Evolutionary conservation across 768 basidiomycete genomes (phyloP).

Genomic region (Pleurotus pulmonarius): DNA sequence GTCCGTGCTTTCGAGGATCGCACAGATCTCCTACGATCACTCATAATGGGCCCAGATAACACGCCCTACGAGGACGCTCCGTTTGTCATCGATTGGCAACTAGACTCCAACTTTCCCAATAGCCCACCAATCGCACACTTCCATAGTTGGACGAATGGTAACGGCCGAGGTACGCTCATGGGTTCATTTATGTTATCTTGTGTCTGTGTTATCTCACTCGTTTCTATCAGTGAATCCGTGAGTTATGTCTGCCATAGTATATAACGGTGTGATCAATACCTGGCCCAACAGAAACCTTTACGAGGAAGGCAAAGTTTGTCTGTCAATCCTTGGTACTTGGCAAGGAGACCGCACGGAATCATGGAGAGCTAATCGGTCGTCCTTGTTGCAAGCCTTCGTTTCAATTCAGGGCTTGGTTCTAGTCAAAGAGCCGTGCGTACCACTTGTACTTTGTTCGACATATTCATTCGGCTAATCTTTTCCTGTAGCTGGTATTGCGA

Average conservation of each 20-base stretch:
- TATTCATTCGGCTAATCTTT: neutral
- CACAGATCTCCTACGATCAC: slow-evolving; percentile 76
- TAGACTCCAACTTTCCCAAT: slow-evolving; percentile 81
- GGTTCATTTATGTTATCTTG: slow-evolving; percentile 6
- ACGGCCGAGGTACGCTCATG: slow-evolving; percentile 65
- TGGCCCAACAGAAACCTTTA: slow-evolving; percentile 67
- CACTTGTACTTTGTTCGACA: neutral
- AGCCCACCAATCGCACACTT: slow-evolving; percentile 87
- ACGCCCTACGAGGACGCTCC: slow-evolving; percentile 96
- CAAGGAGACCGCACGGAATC: slow-evolving; percentile 83
- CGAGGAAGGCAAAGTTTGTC: slow-evolving; percentile 92
- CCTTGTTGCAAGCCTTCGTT: slow-evolving; percentile 86
- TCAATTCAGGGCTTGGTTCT: slow-evolving; percentile 93
- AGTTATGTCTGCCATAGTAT: slow-evolving; percentile 23
- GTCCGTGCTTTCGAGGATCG: slow-evolving; percentile 91
- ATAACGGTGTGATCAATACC: neutral
- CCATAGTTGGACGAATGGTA: slow-evolving; percentile 91
- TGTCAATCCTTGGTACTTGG: slow-evolving; percentile 92
- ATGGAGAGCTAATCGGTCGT: slow-evolving; percentile 83
- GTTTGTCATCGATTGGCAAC: slow-evolving; percentile 92
- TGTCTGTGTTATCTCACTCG: slow-evolving; percentile 8
- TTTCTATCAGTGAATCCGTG: slow-evolving; percentile 66
- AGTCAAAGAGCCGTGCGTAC: slow-evolving; percentile 83
- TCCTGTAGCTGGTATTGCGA: slow-evolving; percentile 78
- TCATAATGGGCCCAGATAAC: slow-evolving; percentile 91